Evolutionary conservation across 306 rosid species (phyloP).

Genomic region (apple (Malus domestica)): ASM211411v1 NC_041801.1:4191501-4192000

Average conservation of each 20-base stretch:
- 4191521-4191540: not conserved
- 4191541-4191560: not conserved
- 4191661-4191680: not conserved
- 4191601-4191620: not conserved
- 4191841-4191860: not conserved
- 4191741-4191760: constrained; percentile 21
- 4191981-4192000: not conserved
- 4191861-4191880: not conserved
- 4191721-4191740: not conserved
- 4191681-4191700: not conserved
- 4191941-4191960: constrained; percentile 91
- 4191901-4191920: constrained; percentile 38
- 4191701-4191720: not conserved
- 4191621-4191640: not conserved
- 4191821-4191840: no score
- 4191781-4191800: not conserved
- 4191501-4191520: not conserved
- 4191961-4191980: constrained; percentile 29
- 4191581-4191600: not conserved
- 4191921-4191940: constrained; percentile 45
- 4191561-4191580: not conserved
- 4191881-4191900: constrained; percentile 19
- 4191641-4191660: not conserved
- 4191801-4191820: not conserved
- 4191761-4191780: not conserved